Evolutionary conservation across 768 basidiomycete species (phyloP).

Genomic region (Pholiota molesta): DNA sequence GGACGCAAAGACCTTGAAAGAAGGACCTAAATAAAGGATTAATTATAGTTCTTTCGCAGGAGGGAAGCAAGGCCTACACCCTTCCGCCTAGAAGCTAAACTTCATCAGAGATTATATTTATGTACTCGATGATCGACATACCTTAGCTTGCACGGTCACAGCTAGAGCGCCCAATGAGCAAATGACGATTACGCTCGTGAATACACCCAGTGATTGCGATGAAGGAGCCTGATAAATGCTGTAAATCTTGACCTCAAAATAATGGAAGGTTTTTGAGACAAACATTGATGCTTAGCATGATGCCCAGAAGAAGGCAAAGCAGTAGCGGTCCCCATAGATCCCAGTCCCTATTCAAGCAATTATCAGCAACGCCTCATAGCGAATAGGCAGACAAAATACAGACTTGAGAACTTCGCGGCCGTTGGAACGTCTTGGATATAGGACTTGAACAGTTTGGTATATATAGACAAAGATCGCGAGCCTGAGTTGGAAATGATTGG

Average conservation of each 20-base stretch:
- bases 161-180: conserved; percentile 88
- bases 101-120: not conserved
- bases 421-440: conserved; percentile 79
- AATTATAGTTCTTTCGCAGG: not conserved
- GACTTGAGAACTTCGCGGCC: conserved; percentile 84
- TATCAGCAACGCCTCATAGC: not conserved
- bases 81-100: conserved; percentile 75
- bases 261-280: conserved; percentile 18
- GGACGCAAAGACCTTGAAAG: conserved; percentile 93
- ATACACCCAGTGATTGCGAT: conserved; percentile 83
- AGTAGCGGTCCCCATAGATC: conserved; percentile 97
- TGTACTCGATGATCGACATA: conserved; percentile 28
- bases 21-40: conserved; percentile 63
- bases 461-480: conserved; percentile 91
- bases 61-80: conserved; percentile 55
- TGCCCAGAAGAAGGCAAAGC: conserved; percentile 76
- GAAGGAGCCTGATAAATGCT: conserved; percentile 68
- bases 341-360: conserved; percentile 76
- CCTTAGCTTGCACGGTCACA: conserved; percentile 97
- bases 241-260: not conserved
- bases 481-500: conserved; percentile 43
- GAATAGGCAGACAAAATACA: conserved; percentile 15
- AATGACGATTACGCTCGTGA: conserved; percentile 93
- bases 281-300: conserved; percentile 87
- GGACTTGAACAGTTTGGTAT: conserved; percentile 92